These are phyloP conservation scores for Calocybe cyanea DNA, from an alignment of 768 basidiomycete species.

Conservation along the genomic window DNA sequence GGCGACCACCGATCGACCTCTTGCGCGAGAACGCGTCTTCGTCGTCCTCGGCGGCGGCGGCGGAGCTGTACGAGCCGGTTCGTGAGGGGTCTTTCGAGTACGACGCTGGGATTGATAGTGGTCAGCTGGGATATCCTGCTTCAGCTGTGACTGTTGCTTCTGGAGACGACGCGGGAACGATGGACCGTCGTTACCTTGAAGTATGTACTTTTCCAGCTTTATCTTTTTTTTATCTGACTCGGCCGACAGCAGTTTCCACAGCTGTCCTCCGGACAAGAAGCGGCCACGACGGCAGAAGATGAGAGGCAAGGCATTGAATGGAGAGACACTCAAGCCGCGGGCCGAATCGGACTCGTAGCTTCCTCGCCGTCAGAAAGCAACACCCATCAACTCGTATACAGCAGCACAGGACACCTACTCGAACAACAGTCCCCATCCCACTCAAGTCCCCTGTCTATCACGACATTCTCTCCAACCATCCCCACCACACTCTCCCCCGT, in stretches of 20 bases:
- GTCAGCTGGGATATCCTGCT: neutral
- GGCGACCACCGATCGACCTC: neutral
- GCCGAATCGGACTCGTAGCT: neutral
- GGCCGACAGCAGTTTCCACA: neutral
- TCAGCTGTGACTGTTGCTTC: no score
- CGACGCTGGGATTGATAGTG: neutral
- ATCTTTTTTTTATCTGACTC: neutral
- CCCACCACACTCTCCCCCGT: neutral
- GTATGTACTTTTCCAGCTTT: neutral
- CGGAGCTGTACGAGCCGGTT: slow-evolving; percentile 5
- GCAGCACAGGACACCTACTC: neutral
- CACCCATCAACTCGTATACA: neutral
- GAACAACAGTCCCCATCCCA: neutral
- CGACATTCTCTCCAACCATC: neutral
- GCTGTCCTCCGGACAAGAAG: neutral
- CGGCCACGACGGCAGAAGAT: neutral
- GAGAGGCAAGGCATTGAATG: neutral
- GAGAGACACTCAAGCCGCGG: neutral
- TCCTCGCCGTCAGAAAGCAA: neutral
- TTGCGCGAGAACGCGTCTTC: neutral
- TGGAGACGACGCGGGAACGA: neutral
- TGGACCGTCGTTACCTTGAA: neutral
- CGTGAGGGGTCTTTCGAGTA: slow-evolving; percentile 14
- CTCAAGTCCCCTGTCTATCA: neutral
- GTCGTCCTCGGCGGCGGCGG: no score